Evolutionary conservation across 352 stramenopile species (phyloP).

Genomic region (Elongisporangium anandrum): DNA sequence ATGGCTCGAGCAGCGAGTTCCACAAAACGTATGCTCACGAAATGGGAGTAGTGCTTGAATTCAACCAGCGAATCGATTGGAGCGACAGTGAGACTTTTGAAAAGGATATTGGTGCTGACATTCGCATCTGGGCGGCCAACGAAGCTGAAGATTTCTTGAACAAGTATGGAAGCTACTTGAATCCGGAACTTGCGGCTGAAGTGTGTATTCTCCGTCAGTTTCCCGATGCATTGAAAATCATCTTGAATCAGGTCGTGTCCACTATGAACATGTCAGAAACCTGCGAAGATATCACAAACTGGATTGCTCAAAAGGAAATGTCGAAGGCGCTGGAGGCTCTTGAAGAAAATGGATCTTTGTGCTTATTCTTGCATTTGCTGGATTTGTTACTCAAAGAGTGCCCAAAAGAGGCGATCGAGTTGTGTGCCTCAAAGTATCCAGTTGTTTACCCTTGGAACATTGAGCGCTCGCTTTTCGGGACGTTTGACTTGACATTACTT

Average conservation of each 20-base stretch:
- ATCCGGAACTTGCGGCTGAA: slow-evolving; percentile 76
- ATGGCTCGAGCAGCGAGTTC: slow-evolving; percentile 3
- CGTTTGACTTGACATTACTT: slow-evolving; percentile 28
- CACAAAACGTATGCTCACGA: slow-evolving; percentile 55
- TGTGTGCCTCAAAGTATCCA: slow-evolving; percentile 70
- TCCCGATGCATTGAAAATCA: slow-evolving; percentile 51
- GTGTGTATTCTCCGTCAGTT: slow-evolving; percentile 73
- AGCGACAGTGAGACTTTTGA: slow-evolving; percentile 8
- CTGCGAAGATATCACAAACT: slow-evolving; percentile 78
- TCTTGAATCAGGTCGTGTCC: slow-evolving; percentile 78
- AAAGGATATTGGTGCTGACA: slow-evolving; percentile 1
- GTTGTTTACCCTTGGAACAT: slow-evolving; percentile 79
- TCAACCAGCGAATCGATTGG: slow-evolving; percentile 36
- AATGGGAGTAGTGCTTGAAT: slow-evolving; percentile 49
- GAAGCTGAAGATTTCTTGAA: slow-evolving; percentile 67
- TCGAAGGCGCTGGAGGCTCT: slow-evolving; percentile 38
- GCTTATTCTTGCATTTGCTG: slow-evolving; percentile 69
- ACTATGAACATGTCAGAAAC: slow-evolving; percentile 69
- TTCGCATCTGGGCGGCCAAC: slow-evolving; percentile 21
- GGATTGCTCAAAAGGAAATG: slow-evolving; percentile 62
- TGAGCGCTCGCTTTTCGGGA: slow-evolving; percentile 71
- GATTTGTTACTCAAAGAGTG: slow-evolving; percentile 83
- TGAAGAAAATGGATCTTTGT: slow-evolving; percentile 59
- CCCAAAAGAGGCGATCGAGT: slow-evolving; percentile 56
- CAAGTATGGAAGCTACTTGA: slow-evolving; percentile 84